A percentile compares a stretch with the other conserved stretches of the same genome.
phyloP scores from a whole-genome alignment of 2,329 filamentous ascomycete species.

The Akanthomyces dipterigenus region DNA sequence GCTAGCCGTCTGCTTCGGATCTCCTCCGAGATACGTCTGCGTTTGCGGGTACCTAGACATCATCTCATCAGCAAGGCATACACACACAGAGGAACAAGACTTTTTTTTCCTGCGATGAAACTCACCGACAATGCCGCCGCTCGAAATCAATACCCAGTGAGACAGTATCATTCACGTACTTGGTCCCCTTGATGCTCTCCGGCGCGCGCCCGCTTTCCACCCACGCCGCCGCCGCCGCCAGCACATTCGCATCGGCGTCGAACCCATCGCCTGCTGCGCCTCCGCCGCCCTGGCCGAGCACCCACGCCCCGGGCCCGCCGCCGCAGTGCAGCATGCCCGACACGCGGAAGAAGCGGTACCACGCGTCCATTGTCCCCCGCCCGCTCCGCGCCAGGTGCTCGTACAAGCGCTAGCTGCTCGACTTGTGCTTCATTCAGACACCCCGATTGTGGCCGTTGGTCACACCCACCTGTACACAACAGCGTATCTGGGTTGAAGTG shows the following conservation, averaged over 20 bases:
- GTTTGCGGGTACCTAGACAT: not conserved
- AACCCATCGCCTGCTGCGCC: conserved; percentile 13
- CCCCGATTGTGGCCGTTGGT: conserved; percentile 9
- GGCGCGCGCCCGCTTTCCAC: conserved; percentile 37
- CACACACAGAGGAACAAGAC: not conserved
- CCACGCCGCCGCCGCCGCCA: conserved; percentile 41
- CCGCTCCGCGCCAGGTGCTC: conserved; percentile 8
- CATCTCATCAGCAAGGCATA: not conserved
- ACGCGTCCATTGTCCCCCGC: conserved; percentile 29
- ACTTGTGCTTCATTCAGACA: conserved; percentile 40
- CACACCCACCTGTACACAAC: conserved; percentile 29
- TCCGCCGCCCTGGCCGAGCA: conserved; percentile 20
- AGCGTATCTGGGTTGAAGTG: conserved; percentile 34
- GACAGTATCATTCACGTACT: not conserved
- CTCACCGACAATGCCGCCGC: conserved; percentile 5
- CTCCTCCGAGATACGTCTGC: not conserved
- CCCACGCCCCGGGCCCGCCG: conserved; percentile 35
- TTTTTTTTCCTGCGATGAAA: not conserved
- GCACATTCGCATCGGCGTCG: conserved; percentile 34
- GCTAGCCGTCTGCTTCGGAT: not conserved
- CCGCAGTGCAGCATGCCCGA: conserved; percentile 45
- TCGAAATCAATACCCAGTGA: not conserved
- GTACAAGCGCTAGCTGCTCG: conserved; percentile 20
- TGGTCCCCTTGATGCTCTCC: conserved; percentile 17
- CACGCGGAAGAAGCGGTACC: conserved; percentile 46